Conservation (phyloP, 768 basidiomycete genomes). For the Leccinum disarticulatum region DNA sequence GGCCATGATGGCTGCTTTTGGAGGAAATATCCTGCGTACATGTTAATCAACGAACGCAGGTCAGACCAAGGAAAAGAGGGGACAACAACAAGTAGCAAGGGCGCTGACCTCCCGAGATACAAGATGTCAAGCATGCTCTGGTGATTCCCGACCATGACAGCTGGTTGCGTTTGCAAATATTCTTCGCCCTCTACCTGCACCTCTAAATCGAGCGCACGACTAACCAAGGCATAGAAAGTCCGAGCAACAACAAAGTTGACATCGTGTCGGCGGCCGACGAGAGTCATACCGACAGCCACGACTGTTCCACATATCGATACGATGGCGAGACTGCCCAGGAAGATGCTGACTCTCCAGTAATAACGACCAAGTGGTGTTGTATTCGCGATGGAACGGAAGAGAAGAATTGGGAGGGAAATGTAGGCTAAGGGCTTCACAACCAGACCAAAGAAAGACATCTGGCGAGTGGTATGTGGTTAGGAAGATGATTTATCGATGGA, state of each 20-base stretch:
- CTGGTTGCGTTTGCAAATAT: conserved; percentile 67
- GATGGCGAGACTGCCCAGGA: conserved; percentile 66
- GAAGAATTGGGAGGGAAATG: conserved; percentile 67
- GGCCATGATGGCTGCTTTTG: conserved; percentile 82
- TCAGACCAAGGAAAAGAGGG: conserved; percentile 7
- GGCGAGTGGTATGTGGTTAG: conserved; percentile 18
- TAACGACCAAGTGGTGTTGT: conserved; percentile 60
- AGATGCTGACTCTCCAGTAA: conserved; percentile 71
- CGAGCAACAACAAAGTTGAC: conserved; percentile 83
- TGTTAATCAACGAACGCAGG: conserved; percentile 4
- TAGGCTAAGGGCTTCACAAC: conserved; percentile 75
- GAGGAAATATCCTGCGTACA: conserved; percentile 72
- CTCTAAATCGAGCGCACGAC: conserved; percentile 60
- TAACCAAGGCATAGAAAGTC: conserved; percentile 72
- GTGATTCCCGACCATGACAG: conserved; percentile 84
- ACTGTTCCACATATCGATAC: conserved; percentile 73
- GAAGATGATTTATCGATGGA: conserved; percentile 13
- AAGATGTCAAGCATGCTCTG: conserved; percentile 92
- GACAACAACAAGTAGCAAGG: conserved; percentile 15
- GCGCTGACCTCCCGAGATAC: conserved; percentile 69
- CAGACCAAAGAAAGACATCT: conserved; percentile 63
- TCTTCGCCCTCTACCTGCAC: conserved; percentile 88
- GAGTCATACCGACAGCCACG: conserved; percentile 61
- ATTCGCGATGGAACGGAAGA: conserved; percentile 60
- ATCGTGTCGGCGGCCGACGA: conserved; percentile 71